These are phyloP conservation scores for Stropharia rugosoannulata DNA, from an alignment of 768 basidiomycete genomes.

Conservation along the genomic window DNA sequence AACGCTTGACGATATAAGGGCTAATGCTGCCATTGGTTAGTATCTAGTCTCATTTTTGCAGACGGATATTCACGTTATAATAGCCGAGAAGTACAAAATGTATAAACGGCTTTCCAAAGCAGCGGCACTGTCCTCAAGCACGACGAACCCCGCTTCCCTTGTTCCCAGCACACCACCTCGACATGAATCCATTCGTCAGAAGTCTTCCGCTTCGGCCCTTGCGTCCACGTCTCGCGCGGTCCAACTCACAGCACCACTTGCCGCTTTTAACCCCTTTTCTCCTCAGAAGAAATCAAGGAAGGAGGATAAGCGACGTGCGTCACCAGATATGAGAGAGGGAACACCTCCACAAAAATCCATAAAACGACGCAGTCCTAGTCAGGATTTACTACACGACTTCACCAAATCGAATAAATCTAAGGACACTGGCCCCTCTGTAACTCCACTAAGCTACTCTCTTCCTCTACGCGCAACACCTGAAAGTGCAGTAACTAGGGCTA, in stretches of 20 bases:
- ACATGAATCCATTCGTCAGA: constrained; percentile 32
- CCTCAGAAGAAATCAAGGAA: constrained; percentile 62
- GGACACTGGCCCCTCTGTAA: constrained; percentile 23
- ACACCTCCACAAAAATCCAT: constrained; percentile 28
- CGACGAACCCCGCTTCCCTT: constrained; percentile 14
- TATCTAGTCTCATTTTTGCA: constrained; percentile 8
- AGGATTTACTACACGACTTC: constrained; percentile 37
- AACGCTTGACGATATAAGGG: constrained; percentile 69
- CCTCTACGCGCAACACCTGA: constrained; percentile 22
- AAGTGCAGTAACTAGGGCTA: constrained; percentile 61
- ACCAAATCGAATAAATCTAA: constrained; percentile 30
- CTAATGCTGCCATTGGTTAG: constrained; percentile 62
- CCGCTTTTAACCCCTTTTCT: constrained; percentile 76
- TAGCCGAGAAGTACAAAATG: constrained; percentile 78
- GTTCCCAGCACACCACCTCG: constrained; percentile 30
- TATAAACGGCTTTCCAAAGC: constrained; percentile 75
- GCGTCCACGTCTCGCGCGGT: constrained; percentile 51
- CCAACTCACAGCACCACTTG: constrained; percentile 49
- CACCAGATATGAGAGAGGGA: not conserved
- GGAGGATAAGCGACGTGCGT: constrained; percentile 30
- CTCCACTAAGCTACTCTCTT: constrained; percentile 7
- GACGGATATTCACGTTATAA: constrained; percentile 13
- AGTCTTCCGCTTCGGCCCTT: constrained; percentile 32
- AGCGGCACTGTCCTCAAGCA: constrained; percentile 16
- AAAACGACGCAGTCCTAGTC: constrained; percentile 38